Evolutionary conservation across 257 asterid genomes (phyloP), one percentile per base, ranked within the genome.

Genomic region (Solanum sejunctum): DNA sequence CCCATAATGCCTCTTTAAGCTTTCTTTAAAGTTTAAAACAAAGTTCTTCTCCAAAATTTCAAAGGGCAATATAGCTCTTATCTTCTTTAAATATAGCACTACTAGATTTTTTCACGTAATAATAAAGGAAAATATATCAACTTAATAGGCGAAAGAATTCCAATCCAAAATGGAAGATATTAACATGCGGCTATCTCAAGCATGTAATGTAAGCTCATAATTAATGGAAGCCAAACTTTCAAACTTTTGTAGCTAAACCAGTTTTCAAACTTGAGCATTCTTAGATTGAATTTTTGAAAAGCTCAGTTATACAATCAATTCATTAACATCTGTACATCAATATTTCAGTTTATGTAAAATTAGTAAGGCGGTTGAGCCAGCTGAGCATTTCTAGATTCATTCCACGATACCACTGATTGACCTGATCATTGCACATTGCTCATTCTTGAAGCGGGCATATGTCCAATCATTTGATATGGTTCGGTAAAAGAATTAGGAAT

Each of bases 321-420:
- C 39, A 15, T n/a, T 21, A 7, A 21, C 58, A 8, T 21, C 49
- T 23, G 82, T 21, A 75, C 58, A 75, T n/a, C 45, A 49, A 75
- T 15, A 49, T 49, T 15, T 28, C 64, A 52, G 10, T 52, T 78
- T 28, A 52, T 78, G 28, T 16, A 78, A 78, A 78, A 52, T 16
- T 16, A 64, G 26, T 26, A 78, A 23, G 63, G 15, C 20, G 58
- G 58, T 82, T 61, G n/a, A 58, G 26, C 85, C 23, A 95, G 98
- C 97, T 93, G 94, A 79, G 89, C 92, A 84, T 88, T 88, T 87
- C 86, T 87, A 49, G 91, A 79, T 60, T 94, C 97, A 73, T 90
- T 93, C 15, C 91, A 84, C 18, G 87, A 85, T 84, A 89, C 79
- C 63, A 87, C 82, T 80, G 88, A 64, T 84, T 84, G 92, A 86